Evolutionary conservation across 2,329 filamentous ascomycete genomes (phyloP).

Genomic region (Diaporthe helianthi): DNA sequence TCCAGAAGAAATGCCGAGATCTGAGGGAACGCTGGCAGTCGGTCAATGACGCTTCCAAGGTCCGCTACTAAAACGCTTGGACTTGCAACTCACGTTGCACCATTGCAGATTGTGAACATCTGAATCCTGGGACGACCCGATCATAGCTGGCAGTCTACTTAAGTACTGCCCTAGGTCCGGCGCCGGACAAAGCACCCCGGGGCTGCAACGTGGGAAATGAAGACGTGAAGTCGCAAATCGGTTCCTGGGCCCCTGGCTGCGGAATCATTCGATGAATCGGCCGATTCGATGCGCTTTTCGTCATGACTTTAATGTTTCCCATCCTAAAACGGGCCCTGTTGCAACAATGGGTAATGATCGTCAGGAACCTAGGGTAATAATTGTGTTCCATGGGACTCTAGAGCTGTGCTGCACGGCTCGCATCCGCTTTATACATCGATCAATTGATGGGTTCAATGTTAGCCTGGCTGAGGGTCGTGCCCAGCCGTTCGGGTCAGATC

Average conservation of each 20-base stretch:
- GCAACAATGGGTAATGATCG: constrained; percentile 7
- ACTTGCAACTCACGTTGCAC: neutral
- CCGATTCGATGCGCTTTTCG: neutral
- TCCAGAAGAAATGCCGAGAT: neutral
- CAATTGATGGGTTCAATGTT: too few species aligned
- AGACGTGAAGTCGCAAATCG: neutral
- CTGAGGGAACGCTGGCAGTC: too few species aligned
- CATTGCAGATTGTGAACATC: neutral
- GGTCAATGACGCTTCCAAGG: constrained; percentile 23
- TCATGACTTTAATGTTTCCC: constrained; percentile 27
- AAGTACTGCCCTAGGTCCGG: neutral
- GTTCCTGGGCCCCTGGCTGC: neutral
- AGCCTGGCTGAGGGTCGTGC: too few species aligned
- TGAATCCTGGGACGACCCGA: constrained; percentile 4
- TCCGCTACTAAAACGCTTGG: neutral
- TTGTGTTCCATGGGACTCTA: neutral
- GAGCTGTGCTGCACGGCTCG: neutral
- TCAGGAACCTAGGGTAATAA: constrained; percentile 25
- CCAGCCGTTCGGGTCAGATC: constrained; percentile 1
- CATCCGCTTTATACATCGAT: too few species aligned
- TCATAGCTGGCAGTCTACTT: too few species aligned
- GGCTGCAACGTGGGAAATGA: neutral
- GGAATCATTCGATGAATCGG: constrained; percentile 11
- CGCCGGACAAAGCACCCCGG: constrained; percentile 6
- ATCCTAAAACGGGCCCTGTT: neutral